Evolutionary conservation across 2,329 filamentous ascomycete species (phyloP).

Genomic region (Exserohilum turcica): DNA sequence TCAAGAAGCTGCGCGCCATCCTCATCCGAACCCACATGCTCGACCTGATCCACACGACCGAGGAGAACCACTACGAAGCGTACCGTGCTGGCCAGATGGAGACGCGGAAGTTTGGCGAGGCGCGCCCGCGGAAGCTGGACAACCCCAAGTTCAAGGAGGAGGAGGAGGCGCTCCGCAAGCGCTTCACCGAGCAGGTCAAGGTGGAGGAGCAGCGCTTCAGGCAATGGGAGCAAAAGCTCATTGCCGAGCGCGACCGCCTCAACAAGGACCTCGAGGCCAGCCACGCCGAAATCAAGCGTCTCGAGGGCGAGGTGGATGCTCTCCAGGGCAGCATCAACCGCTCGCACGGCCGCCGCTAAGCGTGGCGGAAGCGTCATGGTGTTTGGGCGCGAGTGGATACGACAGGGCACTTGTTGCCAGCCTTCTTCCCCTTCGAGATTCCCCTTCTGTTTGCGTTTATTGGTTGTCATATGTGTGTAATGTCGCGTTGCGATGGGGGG

Average conservation of each 20-base stretch:
- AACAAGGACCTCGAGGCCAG: slow-evolving; percentile 99
- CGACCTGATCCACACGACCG: slow-evolving; percentile 98
- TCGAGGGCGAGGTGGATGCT: slow-evolving; percentile 89
- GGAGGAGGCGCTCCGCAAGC: slow-evolving; percentile 96
- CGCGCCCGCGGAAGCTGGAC: slow-evolving; percentile 94
- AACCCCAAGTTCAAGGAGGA: slow-evolving; percentile 99
- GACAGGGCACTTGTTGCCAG: slow-evolving; percentile 17
- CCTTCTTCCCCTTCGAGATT: slow-evolving; percentile 47
- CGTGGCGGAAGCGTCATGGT: neutral
- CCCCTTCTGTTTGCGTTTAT: slow-evolving; percentile 42
- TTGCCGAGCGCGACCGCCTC: slow-evolving; percentile 95
- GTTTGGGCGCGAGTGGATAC: slow-evolving; percentile 18
- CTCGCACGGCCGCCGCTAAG: slow-evolving; percentile 88
- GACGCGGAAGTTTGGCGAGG: slow-evolving; percentile 98
- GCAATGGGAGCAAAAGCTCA: slow-evolving; percentile 99
- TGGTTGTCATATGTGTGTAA: slow-evolving; percentile 49
- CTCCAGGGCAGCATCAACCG: slow-evolving; percentile 90
- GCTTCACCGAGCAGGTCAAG: slow-evolving; percentile 99
- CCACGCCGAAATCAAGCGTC: slow-evolving; percentile 85
- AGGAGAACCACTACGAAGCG: slow-evolving; percentile 98
- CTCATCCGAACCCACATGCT: slow-evolving; percentile 99
- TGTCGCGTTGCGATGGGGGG: slow-evolving; percentile 40
- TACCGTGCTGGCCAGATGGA: slow-evolving; percentile 99
- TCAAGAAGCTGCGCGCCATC: slow-evolving; percentile 99
- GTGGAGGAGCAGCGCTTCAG: slow-evolving; percentile 99